phyloP scores from a whole-genome alignment of 257 asterid genomes.

The Solanum chaucha region DNA sequence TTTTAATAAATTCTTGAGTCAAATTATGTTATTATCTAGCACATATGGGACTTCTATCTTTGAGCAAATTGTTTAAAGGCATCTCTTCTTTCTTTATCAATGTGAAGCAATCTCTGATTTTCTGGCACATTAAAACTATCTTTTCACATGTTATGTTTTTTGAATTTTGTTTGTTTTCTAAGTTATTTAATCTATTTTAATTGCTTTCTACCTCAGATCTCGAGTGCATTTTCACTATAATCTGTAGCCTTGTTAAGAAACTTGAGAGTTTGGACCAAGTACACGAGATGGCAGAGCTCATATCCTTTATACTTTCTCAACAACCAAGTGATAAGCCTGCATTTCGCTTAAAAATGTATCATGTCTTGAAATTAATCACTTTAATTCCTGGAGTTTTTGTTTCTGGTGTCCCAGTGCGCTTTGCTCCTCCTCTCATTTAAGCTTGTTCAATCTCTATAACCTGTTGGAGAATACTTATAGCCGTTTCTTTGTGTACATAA shows the following conservation, averaged over 20 bases:
- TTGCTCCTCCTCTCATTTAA: not conserved
- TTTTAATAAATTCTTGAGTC: not conserved
- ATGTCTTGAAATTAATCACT: not conserved
- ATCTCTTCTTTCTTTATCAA: not conserved
- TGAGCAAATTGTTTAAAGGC: not conserved
- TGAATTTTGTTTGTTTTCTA: not conserved
- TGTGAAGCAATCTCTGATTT: not conserved
- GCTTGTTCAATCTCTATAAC: constrained; percentile 86
- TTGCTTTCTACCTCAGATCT: constrained; percentile 41
- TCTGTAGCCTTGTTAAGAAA: constrained; percentile 78
- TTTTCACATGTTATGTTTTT: not conserved
- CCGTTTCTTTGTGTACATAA: constrained; percentile 70
- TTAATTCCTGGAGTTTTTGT: not conserved
- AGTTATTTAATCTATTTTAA: not conserved
- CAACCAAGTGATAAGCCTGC: constrained; percentile 66
- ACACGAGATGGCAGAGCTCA: constrained; percentile 64
- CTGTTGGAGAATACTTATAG: constrained; percentile 79
- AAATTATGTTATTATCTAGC: not conserved
- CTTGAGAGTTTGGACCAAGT: constrained; percentile 61
- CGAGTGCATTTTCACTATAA: constrained; percentile 70
- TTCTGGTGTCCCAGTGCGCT: not conserved
- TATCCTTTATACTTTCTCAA: constrained; percentile 55
- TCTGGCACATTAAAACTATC: not conserved
- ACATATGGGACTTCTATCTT: not conserved
- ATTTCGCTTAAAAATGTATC: constrained; percentile 67